A percentile compares a stretch with the other conserved stretches of the same genome.
Evolutionary conservation across 2,329 filamentous ascomycete species (phyloP).

Genomic region (Sphaerostilbella broomeana): DNA sequence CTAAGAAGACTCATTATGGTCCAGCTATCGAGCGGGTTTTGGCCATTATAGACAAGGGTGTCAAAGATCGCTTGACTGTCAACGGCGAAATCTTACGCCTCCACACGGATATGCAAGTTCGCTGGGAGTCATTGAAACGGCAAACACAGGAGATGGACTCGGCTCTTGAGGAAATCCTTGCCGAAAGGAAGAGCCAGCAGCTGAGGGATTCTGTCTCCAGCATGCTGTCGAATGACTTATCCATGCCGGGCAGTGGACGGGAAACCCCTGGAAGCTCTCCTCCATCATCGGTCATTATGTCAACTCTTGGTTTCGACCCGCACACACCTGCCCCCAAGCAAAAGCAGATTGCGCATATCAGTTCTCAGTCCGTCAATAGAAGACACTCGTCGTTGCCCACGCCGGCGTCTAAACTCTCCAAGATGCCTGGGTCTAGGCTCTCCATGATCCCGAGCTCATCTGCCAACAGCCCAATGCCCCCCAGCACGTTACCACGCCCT

Average conservation of each 20-base stretch:
- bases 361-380: slow-evolving; percentile 39
- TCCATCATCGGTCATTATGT: slow-evolving; percentile 56
- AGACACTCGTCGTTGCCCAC: slow-evolving; percentile 44
- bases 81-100: slow-evolving; percentile 91
- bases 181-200: slow-evolving; percentile 60
- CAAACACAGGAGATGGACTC: slow-evolving; percentile 73
- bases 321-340: slow-evolving; percentile 41
- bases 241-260: slow-evolving; percentile 59
- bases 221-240: slow-evolving; percentile 77
- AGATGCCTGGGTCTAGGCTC: slow-evolving; percentile 38
- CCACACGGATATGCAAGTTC: slow-evolving; percentile 76
- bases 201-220: slow-evolving; percentile 90
- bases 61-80: slow-evolving; percentile 88
- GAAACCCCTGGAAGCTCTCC: slow-evolving; percentile 66
- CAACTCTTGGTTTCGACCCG: slow-evolving; percentile 44
- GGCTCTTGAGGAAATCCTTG: slow-evolving; percentile 65
- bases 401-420: slow-evolving; percentile 32
- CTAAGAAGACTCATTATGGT: slow-evolving; percentile 89
- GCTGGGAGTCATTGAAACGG: slow-evolving; percentile 69
- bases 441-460: slow-evolving; percentile 44
- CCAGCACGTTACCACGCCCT: slow-evolving; percentile 35
- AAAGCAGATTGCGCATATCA: slow-evolving; percentile 39
- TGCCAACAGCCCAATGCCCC: slow-evolving; percentile 41
- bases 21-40: slow-evolving; percentile 88
- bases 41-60: slow-evolving; percentile 90